Percentiles rank a stretch among this genome's conserved stretches.
These are phyloP conservation scores for Phytopythium boreale DNA, from an alignment of 352 stramenopile species.

Conservation along the genomic window DNA sequence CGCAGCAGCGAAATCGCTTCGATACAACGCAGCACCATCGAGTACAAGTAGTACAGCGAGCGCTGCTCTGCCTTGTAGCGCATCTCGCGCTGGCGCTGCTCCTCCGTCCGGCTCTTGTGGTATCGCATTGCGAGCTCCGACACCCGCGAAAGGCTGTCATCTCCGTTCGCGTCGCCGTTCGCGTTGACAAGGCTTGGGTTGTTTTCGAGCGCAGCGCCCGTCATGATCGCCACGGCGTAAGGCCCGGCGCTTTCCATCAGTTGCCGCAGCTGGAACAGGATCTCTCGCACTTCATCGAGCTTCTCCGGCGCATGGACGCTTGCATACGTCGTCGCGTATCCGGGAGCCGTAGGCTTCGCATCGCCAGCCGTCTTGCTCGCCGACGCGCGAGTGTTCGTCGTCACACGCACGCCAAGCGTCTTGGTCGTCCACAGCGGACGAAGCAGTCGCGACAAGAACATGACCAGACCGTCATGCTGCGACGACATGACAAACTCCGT, in stretches of 20 bases:
- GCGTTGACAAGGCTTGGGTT: constrained; percentile 44
- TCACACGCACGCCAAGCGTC: constrained; percentile 45
- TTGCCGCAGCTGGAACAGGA: constrained; percentile 81
- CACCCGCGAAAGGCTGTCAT: constrained; percentile 47
- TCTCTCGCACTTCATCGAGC: constrained; percentile 70
- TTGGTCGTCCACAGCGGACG: constrained; percentile 72
- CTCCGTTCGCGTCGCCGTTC: constrained; percentile 33
- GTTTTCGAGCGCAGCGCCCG: constrained; percentile 51
- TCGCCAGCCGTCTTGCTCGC: constrained; percentile 8
- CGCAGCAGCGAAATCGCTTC: constrained; percentile 77
- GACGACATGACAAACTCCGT: constrained; percentile 87
- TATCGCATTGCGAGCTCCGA: constrained; percentile 67
- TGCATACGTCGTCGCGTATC: constrained; percentile 30
- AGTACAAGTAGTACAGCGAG: constrained; percentile 79
- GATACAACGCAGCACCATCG: constrained; percentile 72
- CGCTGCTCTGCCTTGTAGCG: constrained; percentile 81
- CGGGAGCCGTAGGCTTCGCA: constrained; percentile 22
- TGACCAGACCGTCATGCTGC: constrained; percentile 79
- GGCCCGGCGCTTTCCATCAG: constrained; percentile 76
- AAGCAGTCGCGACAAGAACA: constrained; percentile 80
- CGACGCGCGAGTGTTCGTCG: constrained; percentile 14
- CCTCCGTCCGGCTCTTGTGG: constrained; percentile 67
- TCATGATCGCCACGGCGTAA: constrained; percentile 74
- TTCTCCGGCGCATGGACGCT: constrained; percentile 43
- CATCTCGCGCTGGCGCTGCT: constrained; percentile 70